Base-by-base conservation (phyloP, 177 flowering plant species). In the Vitis hybrid region DNA sequence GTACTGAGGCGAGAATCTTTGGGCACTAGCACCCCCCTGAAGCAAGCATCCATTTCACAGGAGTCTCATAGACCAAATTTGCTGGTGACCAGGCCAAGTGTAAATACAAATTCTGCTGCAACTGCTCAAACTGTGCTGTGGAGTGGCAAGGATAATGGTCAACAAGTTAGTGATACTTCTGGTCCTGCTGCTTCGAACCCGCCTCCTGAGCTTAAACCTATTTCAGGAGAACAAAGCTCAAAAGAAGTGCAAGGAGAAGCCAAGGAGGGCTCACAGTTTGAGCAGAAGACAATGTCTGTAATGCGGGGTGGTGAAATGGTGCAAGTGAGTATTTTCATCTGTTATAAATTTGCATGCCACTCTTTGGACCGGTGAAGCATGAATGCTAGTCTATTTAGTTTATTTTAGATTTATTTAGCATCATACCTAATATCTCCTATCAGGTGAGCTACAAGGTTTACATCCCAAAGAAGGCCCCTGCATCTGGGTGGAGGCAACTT, bases 221-320 rank as follows among this genome's bases (percentile, higher is more conserved):
- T 62, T 6, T 51, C 76, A 11, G 78, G 11, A 4, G 86, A 71
- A 15, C 65, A 63, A 32, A 69, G 27, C 65, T 69, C 77, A 20
- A 72, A 74, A 54, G 78, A 84, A 53, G 60, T 15, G 58, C 70
- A 71, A 72, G 78, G 64, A 50, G 84, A 79, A 75, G 63, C 78
- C 14, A 81, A 84, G 65, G 81, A 80, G 3, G 78, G 79, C 58
- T 79, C 96, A 41, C 87, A 90, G 59, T 89, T 83, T 78, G 86
- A 93, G 80, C 77, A 89, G 78, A 93, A 91, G 80, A 93, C 94
- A 46, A 95, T 95, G 96, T 76, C 94, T 74, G 99, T 93, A 46
- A 91, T 90, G 94, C 87, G 97, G 27, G 99, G 98, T 70, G 98
- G 98, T 69, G 97, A 95, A 75, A 67, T 84, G 82, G 97, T 95